Base-by-base conservation (phyloP, 2,329 filamentous ascomycete genomes). In the Aureobasidium sp. region DNA sequence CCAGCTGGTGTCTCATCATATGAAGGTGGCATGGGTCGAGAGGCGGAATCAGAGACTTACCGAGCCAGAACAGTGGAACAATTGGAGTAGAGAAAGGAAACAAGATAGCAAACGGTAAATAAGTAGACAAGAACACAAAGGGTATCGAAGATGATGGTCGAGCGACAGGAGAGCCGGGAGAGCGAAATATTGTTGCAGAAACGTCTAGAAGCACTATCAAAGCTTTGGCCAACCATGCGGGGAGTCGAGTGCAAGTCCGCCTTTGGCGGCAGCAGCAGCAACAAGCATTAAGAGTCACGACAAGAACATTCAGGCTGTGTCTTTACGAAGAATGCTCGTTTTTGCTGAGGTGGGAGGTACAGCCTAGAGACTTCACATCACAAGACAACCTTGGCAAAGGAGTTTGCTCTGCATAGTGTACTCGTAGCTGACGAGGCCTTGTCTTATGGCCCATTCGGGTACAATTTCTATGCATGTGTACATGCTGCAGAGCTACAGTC, bases 1-100 rank as follows among this genome's bases (percentile, higher is more conserved):
- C 84, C 84, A 86, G 84, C 84, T 80, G 75, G 57, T 60, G 57
- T 60, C 44, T 60, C 57, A 60, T 60, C 57, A 60, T 51, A 51
- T 34, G 17, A 48, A 34, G 44, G 55, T 9, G 26, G 15, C 2
- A 24, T 8, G 34, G 43, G n/a, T 10, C 3, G 15, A 41, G 36
- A 17, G 26, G 43, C 20, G 29, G 39, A 39, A 20, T 27, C 13
- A 7, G 5, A 2, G 15, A 59, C 55, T 57, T 26, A 57, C 52
- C 24, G 15, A 34, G 37, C 12, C 27, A 26, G 26, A 17, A 26
- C 8, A 29, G 36, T 10, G 1, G 8, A 8, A 10, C 29, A 41
- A 53, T 13, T 43, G 26, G 34, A 37, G 34, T 32, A 44, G 26
- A 44, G 37, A 29, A 46, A n/a, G n/a, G n/a, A 36, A 27, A 32